Evolutionary conservation across 1,284 basidiomycete species (phyloP).

Genomic region (Crocinoboletus sp.): DNA sequence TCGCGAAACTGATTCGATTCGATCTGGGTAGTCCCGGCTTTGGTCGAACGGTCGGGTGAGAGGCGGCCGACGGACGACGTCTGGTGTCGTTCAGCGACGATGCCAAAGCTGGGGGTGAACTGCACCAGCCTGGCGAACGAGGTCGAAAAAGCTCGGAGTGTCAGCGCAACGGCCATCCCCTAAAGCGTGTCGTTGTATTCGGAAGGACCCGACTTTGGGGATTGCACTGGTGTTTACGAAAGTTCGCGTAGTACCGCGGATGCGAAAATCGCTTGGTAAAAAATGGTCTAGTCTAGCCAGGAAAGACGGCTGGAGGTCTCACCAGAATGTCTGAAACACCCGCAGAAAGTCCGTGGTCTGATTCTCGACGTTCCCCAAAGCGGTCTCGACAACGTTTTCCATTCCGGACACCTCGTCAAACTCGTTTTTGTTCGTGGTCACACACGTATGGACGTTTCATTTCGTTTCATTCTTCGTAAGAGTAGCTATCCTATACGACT

Average conservation of each 20-base stretch:
- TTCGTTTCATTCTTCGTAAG: conserved; percentile 24
- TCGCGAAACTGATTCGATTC: too few species aligned
- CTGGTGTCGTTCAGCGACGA: too few species aligned
- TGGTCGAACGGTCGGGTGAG: too few species aligned
- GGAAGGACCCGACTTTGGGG: conserved; percentile 1
- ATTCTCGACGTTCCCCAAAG: too few species aligned
- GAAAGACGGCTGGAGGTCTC: background rate
- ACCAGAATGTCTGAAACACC: conserved; percentile 10
- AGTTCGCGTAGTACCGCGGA: conserved; percentile 10
- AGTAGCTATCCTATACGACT: conserved; percentile 22
- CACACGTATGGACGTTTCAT: conserved; percentile 19
- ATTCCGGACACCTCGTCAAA: too few species aligned
- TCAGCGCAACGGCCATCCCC: too few species aligned
- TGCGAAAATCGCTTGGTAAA: conserved; percentile 7
- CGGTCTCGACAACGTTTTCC: background rate
- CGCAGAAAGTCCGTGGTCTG: conserved; percentile 8
- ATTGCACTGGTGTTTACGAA: conserved; percentile 16
- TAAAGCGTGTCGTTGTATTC: too few species aligned
- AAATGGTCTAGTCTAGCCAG: conserved; percentile 15
- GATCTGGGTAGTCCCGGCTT: too few species aligned
- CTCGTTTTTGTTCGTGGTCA: conserved; percentile 6
- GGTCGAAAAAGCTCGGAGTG: too few species aligned
- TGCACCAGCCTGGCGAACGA: too few species aligned
- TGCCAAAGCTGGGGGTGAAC: too few species aligned
- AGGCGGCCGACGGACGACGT: too few species aligned